A percentile compares a stretch with the other conserved stretches of the same genome.
Conservation (phyloP, 257 asterid species). For the Perilla frutescens region DNA sequence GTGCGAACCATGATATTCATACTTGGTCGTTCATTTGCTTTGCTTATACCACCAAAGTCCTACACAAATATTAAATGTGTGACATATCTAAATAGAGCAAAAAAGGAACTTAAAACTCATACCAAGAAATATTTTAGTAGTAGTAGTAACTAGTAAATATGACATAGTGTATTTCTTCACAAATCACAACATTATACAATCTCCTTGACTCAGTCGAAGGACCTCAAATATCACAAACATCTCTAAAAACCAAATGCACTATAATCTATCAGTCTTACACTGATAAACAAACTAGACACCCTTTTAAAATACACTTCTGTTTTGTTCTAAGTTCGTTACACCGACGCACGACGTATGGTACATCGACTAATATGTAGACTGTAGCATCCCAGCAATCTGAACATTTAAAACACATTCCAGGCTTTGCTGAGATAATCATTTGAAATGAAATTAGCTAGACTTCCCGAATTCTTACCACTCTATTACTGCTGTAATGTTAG, state of each 20-base stretch:
- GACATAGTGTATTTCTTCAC: slow-evolving; percentile 6
- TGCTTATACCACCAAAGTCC: no score
- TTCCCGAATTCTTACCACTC: slow-evolving; percentile 35
- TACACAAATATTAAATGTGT: no score
- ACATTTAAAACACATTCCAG: slow-evolving; percentile 64
- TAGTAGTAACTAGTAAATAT: neutral
- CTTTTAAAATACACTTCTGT: slow-evolving; percentile 28
- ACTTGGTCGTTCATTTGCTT: no score
- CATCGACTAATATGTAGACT: slow-evolving; percentile 31
- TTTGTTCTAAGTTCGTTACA: slow-evolving; percentile 3
- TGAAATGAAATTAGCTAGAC: slow-evolving; percentile 35
- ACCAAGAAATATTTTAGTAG: no score
- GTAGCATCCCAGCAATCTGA: slow-evolving; percentile 51
- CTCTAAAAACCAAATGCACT: slow-evolving; percentile 20
- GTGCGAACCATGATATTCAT: no score
- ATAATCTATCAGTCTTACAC: slow-evolving; percentile 19
- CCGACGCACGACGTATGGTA: neutral
- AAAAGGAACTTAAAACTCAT: neutral
- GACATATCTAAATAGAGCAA: no score
- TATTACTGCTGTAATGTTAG: slow-evolving; percentile 74
- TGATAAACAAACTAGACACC: slow-evolving; percentile 24
- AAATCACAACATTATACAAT: slow-evolving; percentile 27
- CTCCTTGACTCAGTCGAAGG: slow-evolving; percentile 39
- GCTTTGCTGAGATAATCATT: slow-evolving; percentile 49
- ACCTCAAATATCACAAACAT: slow-evolving; percentile 22